A percentile compares a stretch with the other conserved stretches of the same genome.
phyloP scores from a whole-genome alignment of 306 rosid species.

The Vigna angularis region DNA sequence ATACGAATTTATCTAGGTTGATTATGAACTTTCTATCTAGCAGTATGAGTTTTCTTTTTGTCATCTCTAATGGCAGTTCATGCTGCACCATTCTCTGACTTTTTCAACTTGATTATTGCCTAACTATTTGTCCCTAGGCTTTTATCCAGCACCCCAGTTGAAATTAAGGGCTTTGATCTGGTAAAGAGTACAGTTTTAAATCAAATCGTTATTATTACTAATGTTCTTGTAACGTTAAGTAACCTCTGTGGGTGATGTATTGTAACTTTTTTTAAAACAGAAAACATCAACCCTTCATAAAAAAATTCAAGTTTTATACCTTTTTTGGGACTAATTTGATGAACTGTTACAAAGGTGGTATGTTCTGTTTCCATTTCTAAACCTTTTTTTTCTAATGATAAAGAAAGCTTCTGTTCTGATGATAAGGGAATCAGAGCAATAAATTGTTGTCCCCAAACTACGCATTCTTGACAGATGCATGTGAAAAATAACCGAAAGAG shows the following conservation, averaged over 20 bases:
- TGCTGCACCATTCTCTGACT: constrained; percentile 23
- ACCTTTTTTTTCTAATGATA: neutral
- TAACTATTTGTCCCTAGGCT: constrained; percentile 29
- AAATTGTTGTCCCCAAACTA: constrained; percentile 29
- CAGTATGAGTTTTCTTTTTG: neutral
- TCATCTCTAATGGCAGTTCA: neutral
- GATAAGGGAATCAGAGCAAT: constrained; percentile 14
- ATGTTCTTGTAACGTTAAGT: neutral
- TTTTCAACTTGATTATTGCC: constrained; percentile 39
- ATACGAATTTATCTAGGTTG: neutral
- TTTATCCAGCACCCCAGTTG: constrained; percentile 19
- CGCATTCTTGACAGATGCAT: neutral
- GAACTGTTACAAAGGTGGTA: neutral
- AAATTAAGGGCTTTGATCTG: neutral
- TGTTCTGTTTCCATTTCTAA: constrained; percentile 18
- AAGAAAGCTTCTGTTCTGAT: constrained; percentile 7
- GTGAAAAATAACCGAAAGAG: neutral
- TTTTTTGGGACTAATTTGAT: neutral
- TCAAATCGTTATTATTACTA: neutral
- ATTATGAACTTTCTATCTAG: neutral
- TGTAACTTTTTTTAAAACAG: neutral
- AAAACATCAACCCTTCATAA: neutral
- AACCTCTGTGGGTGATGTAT: neutral
- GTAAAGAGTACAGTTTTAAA: neutral
- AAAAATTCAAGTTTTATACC: neutral